phyloP scores from a whole-genome alignment of 169 alveolate species.

The Cryptosporidium ryanae region DNA sequence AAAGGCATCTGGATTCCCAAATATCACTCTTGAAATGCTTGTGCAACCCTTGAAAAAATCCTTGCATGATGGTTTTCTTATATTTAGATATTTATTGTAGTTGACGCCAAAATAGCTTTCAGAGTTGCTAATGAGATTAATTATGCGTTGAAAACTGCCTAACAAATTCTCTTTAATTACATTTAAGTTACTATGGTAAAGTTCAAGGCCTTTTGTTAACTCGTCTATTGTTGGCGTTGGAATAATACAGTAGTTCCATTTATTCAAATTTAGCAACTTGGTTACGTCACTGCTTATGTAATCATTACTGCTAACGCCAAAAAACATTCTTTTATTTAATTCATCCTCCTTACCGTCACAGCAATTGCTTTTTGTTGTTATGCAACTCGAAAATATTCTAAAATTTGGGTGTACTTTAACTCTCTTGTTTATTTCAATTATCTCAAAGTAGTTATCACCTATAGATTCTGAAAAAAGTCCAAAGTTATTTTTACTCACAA shows the following conservation, averaged over 20 bases:
- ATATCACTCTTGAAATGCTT: constrained; percentile 3
- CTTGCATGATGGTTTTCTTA: constrained; percentile 32
- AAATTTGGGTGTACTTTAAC: constrained; percentile 44
- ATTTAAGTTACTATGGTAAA: constrained; percentile 4
- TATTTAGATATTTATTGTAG: background rate
- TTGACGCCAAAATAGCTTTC: background rate
- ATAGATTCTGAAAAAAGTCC: constrained; percentile 75
- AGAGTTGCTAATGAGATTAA: background rate
- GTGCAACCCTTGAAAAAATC: constrained; percentile 40
- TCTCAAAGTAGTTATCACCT: constrained; percentile 15
- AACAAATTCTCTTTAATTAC: background rate
- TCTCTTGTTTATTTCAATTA: constrained; percentile 30
- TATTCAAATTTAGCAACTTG: constrained; percentile 3
- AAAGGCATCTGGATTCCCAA: background rate
- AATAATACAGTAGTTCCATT: constrained; percentile 13
- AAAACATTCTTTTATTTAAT: constrained; percentile 9
- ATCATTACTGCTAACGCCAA: background rate
- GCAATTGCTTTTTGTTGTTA: background rate
- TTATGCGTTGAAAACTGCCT: constrained; percentile 1
- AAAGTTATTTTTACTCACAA: constrained; percentile 79
- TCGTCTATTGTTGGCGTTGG: constrained; percentile 43
- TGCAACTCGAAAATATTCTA: constrained; percentile 29
- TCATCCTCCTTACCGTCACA: constrained; percentile 40
- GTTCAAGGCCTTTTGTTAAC: constrained; percentile 6
- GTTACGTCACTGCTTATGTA: background rate